Evolutionary conservation across 257 asterid genomes (phyloP).

Genomic region (Nicotiana paniculata): DNA sequence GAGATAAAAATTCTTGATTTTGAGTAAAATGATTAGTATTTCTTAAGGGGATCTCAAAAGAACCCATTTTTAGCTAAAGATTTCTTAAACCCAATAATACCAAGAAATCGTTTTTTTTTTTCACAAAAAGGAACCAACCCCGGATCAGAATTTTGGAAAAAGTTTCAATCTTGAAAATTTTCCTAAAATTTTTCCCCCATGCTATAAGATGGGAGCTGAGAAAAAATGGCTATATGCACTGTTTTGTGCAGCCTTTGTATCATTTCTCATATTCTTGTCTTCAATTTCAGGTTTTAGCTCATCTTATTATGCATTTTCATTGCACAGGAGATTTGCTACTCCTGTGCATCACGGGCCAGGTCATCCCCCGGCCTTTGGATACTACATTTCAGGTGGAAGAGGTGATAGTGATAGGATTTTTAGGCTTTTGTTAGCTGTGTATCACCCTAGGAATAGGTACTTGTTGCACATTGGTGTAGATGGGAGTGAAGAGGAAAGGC

Average conservation of each 20-base stretch:
- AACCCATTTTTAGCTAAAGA: not conserved
- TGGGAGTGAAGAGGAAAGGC: conserved; percentile 70
- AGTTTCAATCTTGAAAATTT: not conserved
- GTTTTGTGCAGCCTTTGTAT: conserved; percentile 75
- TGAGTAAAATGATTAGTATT: not conserved
- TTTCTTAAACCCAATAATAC: not conserved
- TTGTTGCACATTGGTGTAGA: conserved; percentile 74
- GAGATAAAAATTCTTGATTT: not conserved
- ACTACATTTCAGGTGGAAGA: conserved; percentile 72
- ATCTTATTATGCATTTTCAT: conserved; percentile 53
- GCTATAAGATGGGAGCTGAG: conserved; percentile 55
- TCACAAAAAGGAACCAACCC: not conserved
- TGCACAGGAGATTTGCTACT: conserved; percentile 51
- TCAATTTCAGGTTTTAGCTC: conserved; percentile 80
- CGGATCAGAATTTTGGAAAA: not conserved
- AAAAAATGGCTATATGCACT: conserved; percentile 93
- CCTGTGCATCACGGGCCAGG: conserved; percentile 64
- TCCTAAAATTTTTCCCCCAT: not conserved
- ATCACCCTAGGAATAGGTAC: conserved; percentile 96
- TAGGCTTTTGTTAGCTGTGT: conserved; percentile 79
- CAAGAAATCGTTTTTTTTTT: not conserved
- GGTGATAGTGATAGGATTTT: conserved; percentile 76
- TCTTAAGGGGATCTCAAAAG: not conserved
- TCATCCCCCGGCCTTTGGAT: conserved; percentile 79
- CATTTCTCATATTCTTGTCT: conserved; percentile 63